Evolutionary conservation across 257 asterid genomes (phyloP).

Genomic region (Nyctanthes arbortristis): DNA sequence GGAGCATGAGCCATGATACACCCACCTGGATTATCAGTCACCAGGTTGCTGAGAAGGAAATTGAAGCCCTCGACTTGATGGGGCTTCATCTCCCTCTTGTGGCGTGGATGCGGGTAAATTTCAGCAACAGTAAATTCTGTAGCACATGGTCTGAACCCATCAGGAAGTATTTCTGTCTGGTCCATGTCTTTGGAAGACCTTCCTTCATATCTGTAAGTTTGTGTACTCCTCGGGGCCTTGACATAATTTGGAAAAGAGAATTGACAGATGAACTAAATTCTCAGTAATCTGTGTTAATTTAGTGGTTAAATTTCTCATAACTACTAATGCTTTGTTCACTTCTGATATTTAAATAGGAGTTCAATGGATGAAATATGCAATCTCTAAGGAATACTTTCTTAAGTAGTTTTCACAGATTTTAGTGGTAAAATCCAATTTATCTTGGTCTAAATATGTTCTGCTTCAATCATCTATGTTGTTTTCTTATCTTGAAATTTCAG

Average conservation of each 20-base stretch:
- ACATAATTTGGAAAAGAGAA: constrained; percentile 9
- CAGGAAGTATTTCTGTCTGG: constrained; percentile 44
- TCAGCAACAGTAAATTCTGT: constrained; percentile 59
- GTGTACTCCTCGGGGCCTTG: constrained; percentile 62
- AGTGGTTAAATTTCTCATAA: background rate
- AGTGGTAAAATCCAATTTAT: background rate
- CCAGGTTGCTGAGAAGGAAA: constrained; percentile 82
- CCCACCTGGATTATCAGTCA: constrained; percentile 90
- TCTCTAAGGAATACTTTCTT: no score
- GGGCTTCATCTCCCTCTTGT: constrained; percentile 89
- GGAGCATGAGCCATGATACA: constrained; percentile 99
- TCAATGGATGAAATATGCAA: background rate
- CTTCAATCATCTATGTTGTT: background rate
- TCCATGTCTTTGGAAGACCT: constrained; percentile 52
- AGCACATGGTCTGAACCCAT: constrained; percentile 43
- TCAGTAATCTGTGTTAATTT: background rate
- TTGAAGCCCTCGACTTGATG: constrained; percentile 97
- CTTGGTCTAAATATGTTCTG: background rate
- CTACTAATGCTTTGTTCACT: background rate
- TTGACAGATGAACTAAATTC: no score
- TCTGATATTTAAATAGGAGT: background rate
- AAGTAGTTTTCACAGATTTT: background rate
- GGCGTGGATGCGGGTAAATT: constrained; percentile 91
- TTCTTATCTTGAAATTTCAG: background rate
- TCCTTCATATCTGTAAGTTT: constrained; percentile 77